These are phyloP conservation scores for Macrolepiota fuliginosa DNA, from an alignment of 768 basidiomycete species.

Conservation along the genomic window DNA sequence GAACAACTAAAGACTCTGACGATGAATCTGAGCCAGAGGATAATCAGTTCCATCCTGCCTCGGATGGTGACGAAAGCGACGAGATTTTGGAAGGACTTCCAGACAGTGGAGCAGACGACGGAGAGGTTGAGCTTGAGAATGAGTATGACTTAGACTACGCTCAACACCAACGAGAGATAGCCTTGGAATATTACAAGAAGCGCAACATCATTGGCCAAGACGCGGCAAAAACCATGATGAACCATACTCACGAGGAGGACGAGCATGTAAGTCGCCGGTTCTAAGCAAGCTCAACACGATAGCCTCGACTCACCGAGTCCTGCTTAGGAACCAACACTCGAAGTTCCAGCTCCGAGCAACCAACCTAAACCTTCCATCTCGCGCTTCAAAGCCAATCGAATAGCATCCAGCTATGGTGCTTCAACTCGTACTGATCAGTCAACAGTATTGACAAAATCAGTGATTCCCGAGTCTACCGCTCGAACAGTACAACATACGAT, in stretches of 20 bases:
- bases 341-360: conserved; percentile 34
- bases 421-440: conserved; percentile 26
- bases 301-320: conserved; percentile 6
- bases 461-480: conserved; percentile 42
- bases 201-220: conserved; percentile 54
- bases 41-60: neutral
- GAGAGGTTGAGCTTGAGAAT: conserved; percentile 40
- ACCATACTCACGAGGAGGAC: conserved; percentile 40
- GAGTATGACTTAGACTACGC: conserved; percentile 60
- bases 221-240: conserved; percentile 48
- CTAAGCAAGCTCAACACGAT: neutral
- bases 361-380: conserved; percentile 54
- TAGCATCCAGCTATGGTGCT: conserved; percentile 48
- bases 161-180: conserved; percentile 72
- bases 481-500: conserved; percentile 51
- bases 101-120: conserved; percentile 24
- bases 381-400: conserved; percentile 59
- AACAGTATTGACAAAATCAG: conserved; percentile 39
- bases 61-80: conserved; percentile 27
- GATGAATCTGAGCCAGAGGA: conserved; percentile 57
- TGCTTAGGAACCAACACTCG: conserved; percentile 39
- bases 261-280: conserved; percentile 42
- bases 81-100: conserved; percentile 17
- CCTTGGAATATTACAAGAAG: conserved; percentile 66
- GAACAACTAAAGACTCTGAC: conserved; percentile 52